Base-by-base conservation (phyloP, 192 early-diverging fungal species). In the Gamsiella multidivaricata region DNA sequence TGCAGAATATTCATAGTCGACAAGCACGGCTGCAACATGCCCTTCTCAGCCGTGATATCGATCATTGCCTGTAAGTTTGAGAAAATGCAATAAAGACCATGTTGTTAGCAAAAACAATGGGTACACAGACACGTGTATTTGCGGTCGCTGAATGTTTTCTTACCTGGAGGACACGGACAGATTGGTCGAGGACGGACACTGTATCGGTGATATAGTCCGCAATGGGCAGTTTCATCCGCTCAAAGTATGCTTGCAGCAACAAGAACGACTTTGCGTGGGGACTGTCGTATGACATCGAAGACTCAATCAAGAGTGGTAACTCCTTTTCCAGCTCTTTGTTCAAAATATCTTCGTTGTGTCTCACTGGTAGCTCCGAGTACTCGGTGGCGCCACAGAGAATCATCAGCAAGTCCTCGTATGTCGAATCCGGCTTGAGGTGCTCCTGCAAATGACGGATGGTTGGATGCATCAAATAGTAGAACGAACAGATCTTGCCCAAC, bases 121-220 rank as follows among this genome's bases (percentile, higher is more conserved):
- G n/a, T n/a, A n/a, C n/a, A n/a, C n/a, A n/a, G n/a, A n/a, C n/a
- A n/a, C n/a, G n/a, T n/a, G n/a, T n/a, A n/a, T n/a, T n/a, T n/a
- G n/a, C n/a, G n/a, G n/a, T n/a, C n/a, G n/a, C n/a, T n/a, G n/a
- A n/a, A n/a, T n/a, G n/a, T n/a, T n/a, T n/a, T n/a, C n/a, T n/a
- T 56, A 80, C 84, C 74, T 94, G 91, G 65, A 94, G 80, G 29
- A 99, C 89, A 65, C 97, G 95, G 47, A 98, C 91, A 32, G 92
- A 84, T 61, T 94, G 93, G 74, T 98, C 97, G 28, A 99, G 80
- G 9, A 99, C 95, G 1, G 93, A 91, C 3, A 91, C 88, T 5
- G 90, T 92, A 80, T 99, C 98, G 0, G 97, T 97, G 26, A 87
- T 81, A 80, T 94, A 98, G 85, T 99, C 98, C 42, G 93, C 82